Evolutionary conservation across 306 rosid genomes (phyloP).

Genomic region (Rosa lucieae): DNA sequence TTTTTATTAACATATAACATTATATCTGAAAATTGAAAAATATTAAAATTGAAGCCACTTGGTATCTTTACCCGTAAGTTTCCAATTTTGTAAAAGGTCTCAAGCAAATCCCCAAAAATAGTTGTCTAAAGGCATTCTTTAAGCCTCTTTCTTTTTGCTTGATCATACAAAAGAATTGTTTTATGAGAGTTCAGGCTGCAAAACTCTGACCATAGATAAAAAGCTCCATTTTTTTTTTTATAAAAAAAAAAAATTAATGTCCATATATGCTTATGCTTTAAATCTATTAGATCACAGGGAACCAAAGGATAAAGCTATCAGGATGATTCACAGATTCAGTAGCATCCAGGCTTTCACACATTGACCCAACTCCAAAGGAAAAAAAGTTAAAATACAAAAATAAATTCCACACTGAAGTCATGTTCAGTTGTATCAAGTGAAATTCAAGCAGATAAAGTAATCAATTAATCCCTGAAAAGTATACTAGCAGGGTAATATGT

Average conservation of each 20-base stretch:
- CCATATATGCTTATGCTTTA: neutral
- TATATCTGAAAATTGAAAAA: neutral
- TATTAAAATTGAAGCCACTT: neutral
- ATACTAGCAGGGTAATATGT: conserved; percentile 1
- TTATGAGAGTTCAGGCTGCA: neutral
- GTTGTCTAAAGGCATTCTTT: neutral
- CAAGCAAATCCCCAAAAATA: neutral
- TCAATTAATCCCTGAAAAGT: neutral
- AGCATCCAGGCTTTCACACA: neutral
- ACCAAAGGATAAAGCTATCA: neutral
- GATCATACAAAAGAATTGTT: neutral
- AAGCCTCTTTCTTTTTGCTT: neutral
- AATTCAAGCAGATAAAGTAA: neutral
- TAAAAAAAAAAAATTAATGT: too few species aligned
- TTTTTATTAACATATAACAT: neutral
- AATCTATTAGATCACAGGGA: neutral
- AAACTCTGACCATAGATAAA: neutral
- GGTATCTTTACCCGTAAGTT: neutral
- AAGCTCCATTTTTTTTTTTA: neutral
- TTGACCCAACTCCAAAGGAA: neutral
- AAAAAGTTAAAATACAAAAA: neutral
- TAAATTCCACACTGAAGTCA: neutral
- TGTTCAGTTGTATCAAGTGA: neutral
- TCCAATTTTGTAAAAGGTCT: neutral
- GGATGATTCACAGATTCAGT: neutral